phyloP scores from a whole-genome alignment of 208 protist species.

The Entamoeba histolytica region DNA sequence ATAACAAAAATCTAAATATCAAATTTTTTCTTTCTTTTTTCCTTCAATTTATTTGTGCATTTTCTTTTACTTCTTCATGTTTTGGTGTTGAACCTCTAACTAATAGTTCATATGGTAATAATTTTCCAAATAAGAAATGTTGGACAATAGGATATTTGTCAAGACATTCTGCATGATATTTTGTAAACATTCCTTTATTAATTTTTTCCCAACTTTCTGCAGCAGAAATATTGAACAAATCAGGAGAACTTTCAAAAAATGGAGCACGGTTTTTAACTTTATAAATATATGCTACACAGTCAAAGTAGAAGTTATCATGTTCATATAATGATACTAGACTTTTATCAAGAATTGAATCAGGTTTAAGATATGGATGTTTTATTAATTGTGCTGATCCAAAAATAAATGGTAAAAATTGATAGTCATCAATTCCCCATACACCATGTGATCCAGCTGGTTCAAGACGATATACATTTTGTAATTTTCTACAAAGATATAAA shows the following conservation, averaged over 20 bases:
- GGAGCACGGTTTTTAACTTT: not conserved
- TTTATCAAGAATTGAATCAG: not conserved
- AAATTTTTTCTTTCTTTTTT: not conserved
- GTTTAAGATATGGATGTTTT: not conserved
- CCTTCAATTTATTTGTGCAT: not conserved
- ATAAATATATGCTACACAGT: not conserved
- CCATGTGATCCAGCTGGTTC: conserved; percentile 77
- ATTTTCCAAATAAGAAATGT: not conserved
- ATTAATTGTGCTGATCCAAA: conserved; percentile 65
- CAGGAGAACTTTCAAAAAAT: not conserved
- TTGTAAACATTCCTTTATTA: not conserved
- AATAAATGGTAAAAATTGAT: conserved; percentile 85
- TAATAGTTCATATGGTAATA: not conserved
- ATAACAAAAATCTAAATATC: not conserved
- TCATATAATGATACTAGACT: not conserved
- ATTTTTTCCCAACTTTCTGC: not conserved
- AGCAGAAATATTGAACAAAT: not conserved
- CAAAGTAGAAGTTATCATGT: not conserved
- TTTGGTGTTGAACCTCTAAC: not conserved
- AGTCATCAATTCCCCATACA: conserved; percentile 93
- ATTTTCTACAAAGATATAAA: conserved; percentile 55
- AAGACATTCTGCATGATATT: not conserved
- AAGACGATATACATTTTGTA: conserved; percentile 45
- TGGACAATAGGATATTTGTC: not conserved
- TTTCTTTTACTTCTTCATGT: no score